Conservation (phyloP, 306 rosid genomes). For the Delonix regia region DNA sequence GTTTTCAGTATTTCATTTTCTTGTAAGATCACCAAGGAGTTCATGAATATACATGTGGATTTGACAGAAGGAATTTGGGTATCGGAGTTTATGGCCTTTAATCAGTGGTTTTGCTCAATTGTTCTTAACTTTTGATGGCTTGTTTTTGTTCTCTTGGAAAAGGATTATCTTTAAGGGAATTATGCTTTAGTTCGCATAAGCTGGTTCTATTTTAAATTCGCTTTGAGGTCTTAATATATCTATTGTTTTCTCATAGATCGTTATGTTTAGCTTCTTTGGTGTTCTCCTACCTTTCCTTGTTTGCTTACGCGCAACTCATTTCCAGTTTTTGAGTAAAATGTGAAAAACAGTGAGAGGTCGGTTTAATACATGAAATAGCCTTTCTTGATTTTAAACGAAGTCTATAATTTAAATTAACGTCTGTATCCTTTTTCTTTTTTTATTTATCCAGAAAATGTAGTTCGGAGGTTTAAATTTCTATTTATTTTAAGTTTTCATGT, state of each 20-base stretch:
- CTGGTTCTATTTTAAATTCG: background rate
- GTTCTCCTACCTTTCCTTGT: background rate
- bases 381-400: background rate
- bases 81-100: conserved; percentile 13
- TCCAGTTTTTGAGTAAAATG: conserved; percentile 12
- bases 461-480: background rate
- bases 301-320: conserved; percentile 3
- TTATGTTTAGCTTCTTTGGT: background rate
- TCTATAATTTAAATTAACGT: conserved; percentile 5
- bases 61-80: conserved; percentile 23
- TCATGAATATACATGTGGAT: conserved; percentile 8
- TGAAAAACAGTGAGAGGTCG: background rate
- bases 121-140: background rate
- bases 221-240: background rate
- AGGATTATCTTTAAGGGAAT: background rate
- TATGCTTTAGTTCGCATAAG: conserved; percentile 21
- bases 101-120: conserved; percentile 11
- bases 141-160: background rate
- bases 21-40: conserved; percentile 35
- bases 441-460: background rate
- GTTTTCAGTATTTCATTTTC: background rate
- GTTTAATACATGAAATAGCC: background rate
- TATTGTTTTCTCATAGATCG: background rate
- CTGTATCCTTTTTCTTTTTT: background rate
- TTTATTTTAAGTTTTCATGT: background rate